Conservation (phyloP, 441 rosid species). For the Aquilaria agallochum region DNA sequence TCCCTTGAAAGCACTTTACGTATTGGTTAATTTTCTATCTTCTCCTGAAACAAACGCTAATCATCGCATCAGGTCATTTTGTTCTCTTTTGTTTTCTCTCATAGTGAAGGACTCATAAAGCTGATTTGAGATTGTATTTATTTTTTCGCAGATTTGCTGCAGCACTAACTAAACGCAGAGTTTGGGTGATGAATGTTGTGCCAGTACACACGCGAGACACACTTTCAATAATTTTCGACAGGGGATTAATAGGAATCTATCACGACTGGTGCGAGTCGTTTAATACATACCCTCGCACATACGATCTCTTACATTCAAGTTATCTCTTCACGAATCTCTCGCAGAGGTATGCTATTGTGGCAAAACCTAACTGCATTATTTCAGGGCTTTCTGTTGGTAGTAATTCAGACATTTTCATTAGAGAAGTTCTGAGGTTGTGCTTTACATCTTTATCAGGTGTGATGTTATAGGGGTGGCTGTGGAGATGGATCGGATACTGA, state of each 20-base stretch:
- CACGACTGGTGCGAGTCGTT: conserved; percentile 94
- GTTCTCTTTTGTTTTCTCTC: no score
- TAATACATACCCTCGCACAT: conserved; percentile 79
- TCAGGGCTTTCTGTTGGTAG: no score
- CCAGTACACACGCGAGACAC: conserved; percentile 60
- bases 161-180: conserved; percentile 55
- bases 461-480: conserved; percentile 43
- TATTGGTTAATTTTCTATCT: not conserved
- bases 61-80: no score
- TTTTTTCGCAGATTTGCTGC: conserved; percentile 62
- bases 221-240: conserved; percentile 51
- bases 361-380: not conserved
- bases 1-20: not conserved
- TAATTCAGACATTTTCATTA: no score
- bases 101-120: no score
- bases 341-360: conserved; percentile 39
- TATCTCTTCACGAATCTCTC: conserved; percentile 45
- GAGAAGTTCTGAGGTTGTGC: not conserved
- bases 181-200: conserved; percentile 90
- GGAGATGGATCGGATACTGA: conserved; percentile 76
- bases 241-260: conserved; percentile 87
- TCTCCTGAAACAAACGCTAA: not conserved
- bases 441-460: conserved; percentile 42
- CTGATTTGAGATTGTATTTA: not conserved
- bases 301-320: conserved; percentile 76